Evolutionary conservation across 2,329 filamentous ascomycete genomes (phyloP), one percentile per base, ranked within the genome.

Genomic region (Lizonia empirigonia): DNA sequence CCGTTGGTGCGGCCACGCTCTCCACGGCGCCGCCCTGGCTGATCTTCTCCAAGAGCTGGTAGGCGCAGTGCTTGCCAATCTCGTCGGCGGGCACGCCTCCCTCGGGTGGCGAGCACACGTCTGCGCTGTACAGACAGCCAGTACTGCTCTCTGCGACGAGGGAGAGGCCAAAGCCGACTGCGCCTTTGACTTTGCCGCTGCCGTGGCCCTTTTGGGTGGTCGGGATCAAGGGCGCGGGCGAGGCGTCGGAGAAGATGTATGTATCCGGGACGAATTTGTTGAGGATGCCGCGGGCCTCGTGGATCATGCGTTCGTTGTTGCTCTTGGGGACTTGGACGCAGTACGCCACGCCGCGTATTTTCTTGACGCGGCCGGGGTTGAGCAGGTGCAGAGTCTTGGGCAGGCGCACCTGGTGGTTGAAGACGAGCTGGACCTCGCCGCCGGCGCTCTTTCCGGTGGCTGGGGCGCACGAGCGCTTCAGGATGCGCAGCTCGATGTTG

Each of bases 281-380:
- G 37, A 99, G 80, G 9, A 99, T 82, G 38, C 91, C 91, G 62
- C 93, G 82, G 9, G 92, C 91, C 2, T 88, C 85, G 67, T 96
- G 90, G 67, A 97, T 99, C 89, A 97, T 95, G 58, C 94, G 83
- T 56, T 88, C 90, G 71, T 97, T 99, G 73, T 97, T 97, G 40
- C 88, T 91, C 0, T 90, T 93, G 9, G 90, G 89, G 0, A 97
- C 92, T 37, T 95, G 94, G 1, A 90, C 91, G 47, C 89, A 89
- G 75, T 97, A 99, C 38, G 94, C 92, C 34, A 99, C 94, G 52
- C 94, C 94, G 49, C 93, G 83, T 60, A 99, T 89, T 62, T 86
- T 85, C 81, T 91, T 93, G 65, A 99, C 88, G 48, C 90, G 82
- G 7, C 94, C 94, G 0, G 92, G 85, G 57, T 85, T 89, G 63